phyloP scores from a whole-genome alignment of 768 basidiomycete species.

The Phaffia tasmanica region DNA sequence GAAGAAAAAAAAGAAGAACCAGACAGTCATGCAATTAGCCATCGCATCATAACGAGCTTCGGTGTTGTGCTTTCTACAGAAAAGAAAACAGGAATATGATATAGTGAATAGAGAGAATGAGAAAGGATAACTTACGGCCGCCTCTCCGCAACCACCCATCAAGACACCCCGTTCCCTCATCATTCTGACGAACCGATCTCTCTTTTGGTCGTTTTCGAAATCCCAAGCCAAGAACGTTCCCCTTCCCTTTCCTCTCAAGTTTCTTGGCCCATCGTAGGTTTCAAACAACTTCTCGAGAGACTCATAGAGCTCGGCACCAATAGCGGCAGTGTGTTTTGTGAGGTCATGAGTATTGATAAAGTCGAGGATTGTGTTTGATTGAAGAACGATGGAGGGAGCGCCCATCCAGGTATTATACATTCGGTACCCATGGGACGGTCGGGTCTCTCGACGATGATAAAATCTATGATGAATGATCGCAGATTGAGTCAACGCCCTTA shows the following conservation, averaged over 20 bases:
- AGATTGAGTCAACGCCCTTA: no score
- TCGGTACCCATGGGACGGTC: constrained; percentile 37
- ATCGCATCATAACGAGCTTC: no score
- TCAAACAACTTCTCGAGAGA: constrained; percentile 28
- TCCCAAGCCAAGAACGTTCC: constrained; percentile 42
- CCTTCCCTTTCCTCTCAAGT: constrained; percentile 33
- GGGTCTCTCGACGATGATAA: constrained; percentile 38
- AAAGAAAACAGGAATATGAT: no score
- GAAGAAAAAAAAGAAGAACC: no score
- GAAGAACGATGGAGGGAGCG: constrained; percentile 39
- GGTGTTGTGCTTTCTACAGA: no score
- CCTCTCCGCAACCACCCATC: constrained; percentile 37
- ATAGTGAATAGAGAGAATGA: background rate
- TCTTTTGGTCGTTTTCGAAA: constrained; percentile 27
- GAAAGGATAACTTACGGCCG: background rate
- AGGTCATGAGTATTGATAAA: constrained; percentile 38
- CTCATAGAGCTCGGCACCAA: constrained; percentile 34
- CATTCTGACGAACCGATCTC: constrained; percentile 36
- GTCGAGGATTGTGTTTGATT: constrained; percentile 38
- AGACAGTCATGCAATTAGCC: no score
- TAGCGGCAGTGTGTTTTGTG: constrained; percentile 36
- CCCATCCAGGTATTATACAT: constrained; percentile 38
- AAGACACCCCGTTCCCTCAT: constrained; percentile 38
- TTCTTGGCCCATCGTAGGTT: constrained; percentile 21
- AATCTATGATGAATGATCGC: constrained; percentile 23